Percentiles rank a stretch among this genome's conserved stretches.
phyloP scores from a whole-genome alignment of 75 land plant species.

The Adiantum capillusveneris region DNA sequence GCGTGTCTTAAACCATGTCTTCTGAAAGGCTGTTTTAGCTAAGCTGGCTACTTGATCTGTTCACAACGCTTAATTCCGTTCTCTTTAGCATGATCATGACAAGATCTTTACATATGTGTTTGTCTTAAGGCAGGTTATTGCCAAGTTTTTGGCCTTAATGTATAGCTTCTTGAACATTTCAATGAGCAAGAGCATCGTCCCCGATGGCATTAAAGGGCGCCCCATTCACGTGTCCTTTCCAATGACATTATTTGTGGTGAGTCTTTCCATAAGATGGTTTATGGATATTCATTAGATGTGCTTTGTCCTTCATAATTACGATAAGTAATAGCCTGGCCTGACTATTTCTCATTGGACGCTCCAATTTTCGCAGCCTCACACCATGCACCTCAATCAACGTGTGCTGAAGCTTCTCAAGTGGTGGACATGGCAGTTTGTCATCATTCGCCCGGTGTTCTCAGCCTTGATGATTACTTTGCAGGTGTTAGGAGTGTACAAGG shows the following conservation, averaged over 20 bases:
- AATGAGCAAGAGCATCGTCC: constrained; percentile 72
- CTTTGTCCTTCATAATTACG: too few relatives aligned
- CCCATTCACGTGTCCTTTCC: constrained; percentile 83
- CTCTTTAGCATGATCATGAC: too few relatives aligned
- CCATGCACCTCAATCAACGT: constrained; percentile 56
- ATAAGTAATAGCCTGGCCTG: too few relatives aligned
- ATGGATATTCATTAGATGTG: not conserved
- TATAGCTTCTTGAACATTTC: constrained; percentile 86
- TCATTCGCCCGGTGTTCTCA: constrained; percentile 78
- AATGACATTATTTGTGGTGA: constrained; percentile 81
- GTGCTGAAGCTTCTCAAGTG: constrained; percentile 68
- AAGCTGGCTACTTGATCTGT: too few relatives aligned
- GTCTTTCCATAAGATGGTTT: not conserved
- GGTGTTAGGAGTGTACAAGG: constrained; percentile 60
- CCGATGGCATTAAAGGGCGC: constrained; percentile 96
- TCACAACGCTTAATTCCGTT: too few relatives aligned
- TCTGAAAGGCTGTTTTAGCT: too few relatives aligned
- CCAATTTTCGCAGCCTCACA: constrained; percentile 52
- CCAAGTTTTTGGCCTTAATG: constrained; percentile 79
- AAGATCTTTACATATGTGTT: too few relatives aligned
- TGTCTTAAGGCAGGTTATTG: constrained; percentile 70
- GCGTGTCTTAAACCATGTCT: too few relatives aligned
- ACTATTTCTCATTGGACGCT: too few relatives aligned
- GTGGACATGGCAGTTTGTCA: constrained; percentile 99
- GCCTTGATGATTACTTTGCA: constrained; percentile 68